Base-by-base conservation (phyloP, 768 basidiomycete species). In the Inosperma sp. region DNA sequence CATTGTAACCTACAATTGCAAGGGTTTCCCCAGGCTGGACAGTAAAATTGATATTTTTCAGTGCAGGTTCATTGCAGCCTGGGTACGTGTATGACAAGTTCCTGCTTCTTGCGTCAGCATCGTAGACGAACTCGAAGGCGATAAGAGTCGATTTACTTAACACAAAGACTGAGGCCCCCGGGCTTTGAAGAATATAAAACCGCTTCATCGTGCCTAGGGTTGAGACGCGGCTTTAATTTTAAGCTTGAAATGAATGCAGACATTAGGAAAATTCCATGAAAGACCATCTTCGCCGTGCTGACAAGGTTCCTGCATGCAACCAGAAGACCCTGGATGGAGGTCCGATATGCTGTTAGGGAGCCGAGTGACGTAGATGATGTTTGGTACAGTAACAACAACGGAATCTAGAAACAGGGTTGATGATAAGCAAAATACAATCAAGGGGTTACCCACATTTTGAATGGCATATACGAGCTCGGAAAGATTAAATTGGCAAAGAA, bases 1-100 rank as follows among this genome's bases (percentile, higher is more conserved):
- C 86, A 65, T 89, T 88, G 65, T 80, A 84, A n/a, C 87, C 90
- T 16, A 93, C 90, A 53, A 94, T 84, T 10, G 91, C 92, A 39
- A 93, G 76, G 33, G 76, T 83, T 69, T 90, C 86, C 10, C 91
- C 91, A 17, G 88, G 71, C 46, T 79, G 69, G 37, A 94, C 72
- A 23, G 72, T 75, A 54, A 94, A 81, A 59, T 71, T 86, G 59
- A 93, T 74, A 60, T 88, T 73, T 55, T 71, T 75, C 40, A 94
- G 65, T 26, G 85, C 82, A 26, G 88, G 80, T 47, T 82, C 79
- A 30, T 68, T 71, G 56, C 76, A 75, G 22, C 86, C 89, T 6
- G 88, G 90, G 69, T 92, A 94, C 2, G 86, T 85, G 61, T 86
- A 94, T 23, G 81, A 82, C 54, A 70, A 47, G 41, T 68, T 68